These are phyloP conservation scores for Cyberlindnera lachancei DNA, from an alignment of 805 yeast species.

Conservation along the genomic window DNA sequence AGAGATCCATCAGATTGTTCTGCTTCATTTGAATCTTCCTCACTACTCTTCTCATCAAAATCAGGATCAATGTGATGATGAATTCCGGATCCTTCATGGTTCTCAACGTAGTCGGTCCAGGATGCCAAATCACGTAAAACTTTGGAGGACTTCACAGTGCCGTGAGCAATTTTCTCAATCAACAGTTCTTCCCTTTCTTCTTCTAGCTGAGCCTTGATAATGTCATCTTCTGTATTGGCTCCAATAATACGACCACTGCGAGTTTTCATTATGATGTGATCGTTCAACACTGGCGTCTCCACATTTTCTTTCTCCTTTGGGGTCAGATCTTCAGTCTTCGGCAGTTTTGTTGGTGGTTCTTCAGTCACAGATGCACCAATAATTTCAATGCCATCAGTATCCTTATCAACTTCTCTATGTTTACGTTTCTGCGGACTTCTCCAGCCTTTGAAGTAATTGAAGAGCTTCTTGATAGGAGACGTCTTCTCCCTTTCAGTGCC, in stretches of 20 bases:
- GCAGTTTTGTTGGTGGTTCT: too few relatives aligned
- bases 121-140: constrained; percentile 9
- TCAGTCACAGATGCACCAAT: too few relatives aligned
- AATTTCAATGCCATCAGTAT: not conserved
- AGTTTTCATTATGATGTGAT: constrained; percentile 23
- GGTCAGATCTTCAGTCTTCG: not conserved
- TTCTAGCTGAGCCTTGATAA: constrained; percentile 15
- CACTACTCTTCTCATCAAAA: not conserved
- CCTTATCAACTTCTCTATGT: constrained; percentile 3
- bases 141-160: constrained; percentile 4
- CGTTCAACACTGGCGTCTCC: not conserved
- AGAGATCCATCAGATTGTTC: not conserved
- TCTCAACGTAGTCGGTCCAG: constrained; percentile 11
- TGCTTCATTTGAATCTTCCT: not conserved
- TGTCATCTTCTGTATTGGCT: constrained; percentile 20
- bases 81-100: constrained; percentile 1
- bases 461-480: not conserved
- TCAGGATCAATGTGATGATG: constrained; percentile 1
- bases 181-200: constrained; percentile 15
- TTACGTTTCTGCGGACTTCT: not conserved
- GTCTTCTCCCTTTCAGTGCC: too few relatives aligned
- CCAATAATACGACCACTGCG: constrained; percentile 26
- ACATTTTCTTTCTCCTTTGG: constrained; percentile 4
- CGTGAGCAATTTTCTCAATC: constrained; percentile 17
- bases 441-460: constrained; percentile 1